Evolutionary conservation across 352 stramenopile species (phyloP), one percentile per base, ranked within the genome.

Genomic region (Blastocystis sp.): DNA sequence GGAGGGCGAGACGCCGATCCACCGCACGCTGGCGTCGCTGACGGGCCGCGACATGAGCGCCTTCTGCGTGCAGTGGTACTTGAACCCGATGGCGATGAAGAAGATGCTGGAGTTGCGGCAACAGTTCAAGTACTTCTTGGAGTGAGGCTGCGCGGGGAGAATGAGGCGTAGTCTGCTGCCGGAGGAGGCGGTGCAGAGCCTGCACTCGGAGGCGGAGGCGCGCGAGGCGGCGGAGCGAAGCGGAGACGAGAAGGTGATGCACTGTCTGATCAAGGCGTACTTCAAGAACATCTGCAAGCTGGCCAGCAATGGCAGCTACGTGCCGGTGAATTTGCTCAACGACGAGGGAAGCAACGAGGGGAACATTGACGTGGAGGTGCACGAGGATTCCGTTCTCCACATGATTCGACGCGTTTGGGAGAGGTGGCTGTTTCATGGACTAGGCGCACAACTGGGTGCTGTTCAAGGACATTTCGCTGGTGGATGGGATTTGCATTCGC

Each of bases 231-330:
- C 6, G 48, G 48, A 57, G 48, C 38, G 19, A 9, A 40, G 34
- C 17, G 43, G 9, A 19, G 34, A 68, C 34, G 62, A 68, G 62
- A 42, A 19, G 7, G 28, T 77, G 11, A 77, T 77, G 68, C 68
- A 77, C 17, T 77, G 68, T 61, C 68, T 77, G 68, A 77, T 77
- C 42, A 77, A 77, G 42, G 68, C 68, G 43, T 77, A 77, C 48
- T 77, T 77, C 38, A 77, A 77, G 38, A 77, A 77, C 68, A 77
- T 77, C 34, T 77, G 68, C 48, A 77, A 61, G 42, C 68, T 77
- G 24, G 52, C 28, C 48, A 77, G 68, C 48, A 77, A 77, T 77
- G 68, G 68, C 6, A 59, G 68, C 68, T 77, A 77, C 52, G 68
- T 77, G 4, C 68, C 68, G 7, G 43, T 77, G 11, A 77, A 77